Evolutionary conservation across 805 yeast species (phyloP), one percentile per base, ranked within the genome.

Genomic region (Wickerhamomyces tratensis): DNA sequence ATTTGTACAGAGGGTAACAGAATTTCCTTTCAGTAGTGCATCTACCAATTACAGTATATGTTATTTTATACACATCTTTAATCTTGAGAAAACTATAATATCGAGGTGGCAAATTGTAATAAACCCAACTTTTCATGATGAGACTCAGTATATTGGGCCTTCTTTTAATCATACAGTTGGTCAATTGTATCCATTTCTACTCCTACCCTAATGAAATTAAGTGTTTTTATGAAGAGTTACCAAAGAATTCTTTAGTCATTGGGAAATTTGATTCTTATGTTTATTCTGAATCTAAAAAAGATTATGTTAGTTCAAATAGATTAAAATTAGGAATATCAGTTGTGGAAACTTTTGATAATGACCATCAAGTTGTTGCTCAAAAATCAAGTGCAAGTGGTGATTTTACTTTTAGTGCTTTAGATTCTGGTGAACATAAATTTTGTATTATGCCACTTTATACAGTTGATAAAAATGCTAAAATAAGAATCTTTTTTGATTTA

Each of bases 161-260:
- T 20, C 20, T 20, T 20, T 20, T 20, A 20, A 20, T 20, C 20
- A 3, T 4, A 20, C 20, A 20, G 30, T 7, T 48, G 8, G 38
- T 42, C 4, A 20, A 35, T 5, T 55, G 52, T 0, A 41, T 89
- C 45, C 95, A 93, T 61, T 79, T 87, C 60, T 89, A 87, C 60
- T 67, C 86, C 41, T 76, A 76, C 11, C 82, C 89, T 1, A 88
- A 82, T 31, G 83, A 83, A 49, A 72, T 78, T 37, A 77, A 78
- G 51, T 93, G 98, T 63, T 91, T 91, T 61, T 82, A 66, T 54
- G 93, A 89, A 57, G 94, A 84, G 46, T 68, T 91, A 46, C 79
- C 86, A 14, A 69, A 72, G 49, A 84, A 80, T 51, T 77, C 94
- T n/a, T 72, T 91, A 44, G 82, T 89, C 25, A 84, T 84, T 44